Conservation (phyloP, 768 basidiomycete species). For the Dentipellis sp. region DNA sequence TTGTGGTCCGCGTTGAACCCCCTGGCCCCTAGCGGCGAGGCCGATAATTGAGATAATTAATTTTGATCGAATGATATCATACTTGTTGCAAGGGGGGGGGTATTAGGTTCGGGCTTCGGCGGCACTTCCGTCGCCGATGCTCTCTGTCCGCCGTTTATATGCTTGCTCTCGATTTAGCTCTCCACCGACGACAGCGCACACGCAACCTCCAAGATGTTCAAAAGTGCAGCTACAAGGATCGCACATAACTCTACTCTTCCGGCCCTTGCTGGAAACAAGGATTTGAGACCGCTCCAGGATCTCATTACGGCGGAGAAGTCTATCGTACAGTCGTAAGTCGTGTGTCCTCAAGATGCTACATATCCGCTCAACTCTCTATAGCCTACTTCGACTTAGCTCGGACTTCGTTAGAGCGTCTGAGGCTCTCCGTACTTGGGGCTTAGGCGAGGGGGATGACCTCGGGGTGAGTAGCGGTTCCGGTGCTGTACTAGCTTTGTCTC, state of each 20-base stretch:
- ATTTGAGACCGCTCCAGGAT: conserved; percentile 76
- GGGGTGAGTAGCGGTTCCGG: conserved; percentile 36
- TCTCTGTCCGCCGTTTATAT: neutral
- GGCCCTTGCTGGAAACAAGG: conserved; percentile 60
- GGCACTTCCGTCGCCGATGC: neutral
- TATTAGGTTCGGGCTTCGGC: too few relatives aligned
- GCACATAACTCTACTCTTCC: conserved; percentile 86
- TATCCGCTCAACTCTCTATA: conserved; percentile 17
- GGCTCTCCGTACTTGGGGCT: conserved; percentile 62
- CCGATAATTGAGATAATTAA: too few relatives aligned
- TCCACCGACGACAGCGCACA: neutral
- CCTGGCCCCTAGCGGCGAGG: too few relatives aligned
- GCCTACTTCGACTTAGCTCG: conserved; percentile 53
- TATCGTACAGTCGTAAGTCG: conserved; percentile 60
- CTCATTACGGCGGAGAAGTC: conserved; percentile 85
- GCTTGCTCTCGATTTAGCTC: neutral
- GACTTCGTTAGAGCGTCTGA: conserved; percentile 68
- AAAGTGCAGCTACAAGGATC: conserved; percentile 67
- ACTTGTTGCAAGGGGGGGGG: too few relatives aligned
- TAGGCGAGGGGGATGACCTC: conserved; percentile 77
- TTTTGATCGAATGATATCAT: too few relatives aligned
- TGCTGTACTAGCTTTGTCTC: neutral
- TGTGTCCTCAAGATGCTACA: neutral
- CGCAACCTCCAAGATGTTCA: conserved; percentile 49
- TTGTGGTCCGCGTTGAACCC: too few relatives aligned